Percentiles rank a stretch among this genome's conserved stretches.
phyloP scores from a whole-genome alignment of 495 filamentous ascomycete species.

The Aspergillus wentii region DNA sequence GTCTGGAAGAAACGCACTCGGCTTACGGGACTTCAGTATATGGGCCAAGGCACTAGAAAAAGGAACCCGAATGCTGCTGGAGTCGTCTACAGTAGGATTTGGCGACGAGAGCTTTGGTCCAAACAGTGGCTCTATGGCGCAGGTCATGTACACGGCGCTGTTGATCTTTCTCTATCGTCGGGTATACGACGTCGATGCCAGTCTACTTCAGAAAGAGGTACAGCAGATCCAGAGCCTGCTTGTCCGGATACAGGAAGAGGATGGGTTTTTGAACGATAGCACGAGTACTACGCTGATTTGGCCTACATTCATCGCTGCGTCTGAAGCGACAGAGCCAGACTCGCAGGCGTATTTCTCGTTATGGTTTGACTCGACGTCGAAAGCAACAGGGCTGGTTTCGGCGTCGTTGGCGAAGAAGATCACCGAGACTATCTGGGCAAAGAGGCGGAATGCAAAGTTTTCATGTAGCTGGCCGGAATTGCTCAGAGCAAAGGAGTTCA shows the following conservation, averaged over 20 bases:
- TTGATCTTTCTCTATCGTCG: conserved; percentile 18
- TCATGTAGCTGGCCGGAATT: conserved; percentile 13
- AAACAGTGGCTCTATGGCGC: conserved; percentile 2
- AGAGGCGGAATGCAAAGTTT: conserved; percentile 3
- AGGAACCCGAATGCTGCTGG: conserved; percentile 8
- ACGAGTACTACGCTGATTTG: conserved; percentile 16
- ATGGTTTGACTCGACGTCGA: conserved; percentile 15
- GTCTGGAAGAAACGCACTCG: neutral
- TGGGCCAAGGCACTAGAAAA: conserved; percentile 17
- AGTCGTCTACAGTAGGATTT: neutral
- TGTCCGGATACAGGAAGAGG: conserved; percentile 6
- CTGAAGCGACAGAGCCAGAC: conserved; percentile 9
- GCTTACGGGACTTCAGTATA: conserved; percentile 13
- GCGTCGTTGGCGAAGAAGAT: conserved; percentile 10
- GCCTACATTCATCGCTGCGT: conserved; percentile 20
- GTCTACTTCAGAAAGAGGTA: conserved; percentile 13
- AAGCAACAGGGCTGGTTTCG: conserved; percentile 9
- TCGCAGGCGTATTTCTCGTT: conserved; percentile 11
- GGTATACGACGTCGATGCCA: conserved; percentile 16
- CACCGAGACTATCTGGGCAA: conserved; percentile 12
- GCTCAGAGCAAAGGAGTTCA: conserved; percentile 11
- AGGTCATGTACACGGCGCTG: conserved; percentile 17
- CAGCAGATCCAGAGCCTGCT: conserved; percentile 4
- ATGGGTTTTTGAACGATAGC: neutral
- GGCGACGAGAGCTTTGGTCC: neutral